These are phyloP conservation scores for Leccinum cinnamomeum DNA, from an alignment of 1,284 basidiomycete species.

Conservation along the genomic window DNA sequence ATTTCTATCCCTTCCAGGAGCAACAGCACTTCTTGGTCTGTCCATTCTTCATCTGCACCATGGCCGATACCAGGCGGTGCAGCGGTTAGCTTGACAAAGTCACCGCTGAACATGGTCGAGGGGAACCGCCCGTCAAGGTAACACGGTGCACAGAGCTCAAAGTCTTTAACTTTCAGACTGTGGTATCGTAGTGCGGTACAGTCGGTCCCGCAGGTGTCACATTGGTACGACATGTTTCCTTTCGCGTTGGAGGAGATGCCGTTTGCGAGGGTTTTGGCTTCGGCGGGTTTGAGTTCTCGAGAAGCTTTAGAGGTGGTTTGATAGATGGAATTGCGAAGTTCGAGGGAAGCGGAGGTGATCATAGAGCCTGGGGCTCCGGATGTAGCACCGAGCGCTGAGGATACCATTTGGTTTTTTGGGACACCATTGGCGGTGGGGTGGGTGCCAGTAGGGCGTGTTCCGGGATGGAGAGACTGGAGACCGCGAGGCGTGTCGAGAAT, in stretches of 20 bases:
- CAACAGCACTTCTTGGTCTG: constrained; percentile 86
- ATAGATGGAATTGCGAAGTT: constrained; percentile 85
- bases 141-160: constrained; percentile 87
- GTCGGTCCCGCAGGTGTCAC: constrained; percentile 94
- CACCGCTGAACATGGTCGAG: constrained; percentile 93
- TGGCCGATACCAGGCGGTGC: constrained; percentile 44
- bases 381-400: constrained; percentile 57
- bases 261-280: constrained; percentile 64
- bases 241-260: constrained; percentile 52
- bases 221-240: constrained; percentile 66
- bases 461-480: constrained; percentile 93
- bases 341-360: constrained; percentile 61
- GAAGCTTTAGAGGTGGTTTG: constrained; percentile 84
- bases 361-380: constrained; percentile 13
- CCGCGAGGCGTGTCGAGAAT: constrained; percentile 97
- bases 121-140: constrained; percentile 98
- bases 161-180: constrained; percentile 89
- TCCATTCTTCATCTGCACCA: constrained; percentile 63
- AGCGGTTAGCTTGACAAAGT: constrained; percentile 89
- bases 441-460: constrained; percentile 60
- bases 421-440: constrained; percentile 52
- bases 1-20: constrained; percentile 96
- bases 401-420: constrained; percentile 38
- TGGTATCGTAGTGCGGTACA: constrained; percentile 90
- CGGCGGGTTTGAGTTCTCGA: constrained; percentile 59